A percentile compares a stretch with the other conserved stretches of the same genome.
Evolutionary conservation across 768 basidiomycete genomes (phyloP).

Genomic region (Flagelloscypha sp.): DNA sequence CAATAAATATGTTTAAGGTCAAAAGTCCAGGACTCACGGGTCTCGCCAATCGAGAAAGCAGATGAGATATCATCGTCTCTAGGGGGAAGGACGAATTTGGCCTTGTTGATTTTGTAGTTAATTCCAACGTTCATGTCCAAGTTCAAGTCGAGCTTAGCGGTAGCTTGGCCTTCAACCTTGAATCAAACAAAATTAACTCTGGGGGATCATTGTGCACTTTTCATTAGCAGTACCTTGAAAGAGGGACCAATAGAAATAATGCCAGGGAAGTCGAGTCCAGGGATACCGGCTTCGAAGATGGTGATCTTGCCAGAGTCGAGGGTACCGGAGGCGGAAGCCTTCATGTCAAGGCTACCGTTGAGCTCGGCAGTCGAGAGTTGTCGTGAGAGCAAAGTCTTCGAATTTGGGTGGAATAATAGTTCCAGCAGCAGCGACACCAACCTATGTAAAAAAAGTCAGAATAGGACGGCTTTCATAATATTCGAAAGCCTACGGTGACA

Average conservation of each 20-base stretch:
- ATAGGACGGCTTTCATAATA: no score
- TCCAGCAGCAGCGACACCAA: conserved; percentile 35
- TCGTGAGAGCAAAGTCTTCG: conserved; percentile 22
- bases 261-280: conserved; percentile 42
- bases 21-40: conserved; percentile 26
- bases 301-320: conserved; percentile 35
- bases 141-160: conserved; percentile 23
- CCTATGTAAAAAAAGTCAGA: no score
- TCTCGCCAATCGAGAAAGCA: conserved; percentile 29
- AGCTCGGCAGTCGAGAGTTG: conserved; percentile 30
- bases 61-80: conserved; percentile 14
- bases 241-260: conserved; percentile 41
- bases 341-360: conserved; percentile 28
- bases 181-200: conserved; percentile 19
- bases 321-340: conserved; percentile 23
- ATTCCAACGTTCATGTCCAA: conserved; percentile 34
- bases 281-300: conserved; percentile 34
- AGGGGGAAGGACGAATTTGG: conserved; percentile 37
- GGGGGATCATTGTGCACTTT: conserved; percentile 27
- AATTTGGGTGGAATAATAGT: conserved; percentile 38
- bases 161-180: conserved; percentile 11
- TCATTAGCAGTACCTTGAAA: no score
- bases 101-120: conserved; percentile 33
- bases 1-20: background rate
- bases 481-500: no score